phyloP scores from a whole-genome alignment of 352 stramenopile species.

The Globisporangium emineosum region DNA sequence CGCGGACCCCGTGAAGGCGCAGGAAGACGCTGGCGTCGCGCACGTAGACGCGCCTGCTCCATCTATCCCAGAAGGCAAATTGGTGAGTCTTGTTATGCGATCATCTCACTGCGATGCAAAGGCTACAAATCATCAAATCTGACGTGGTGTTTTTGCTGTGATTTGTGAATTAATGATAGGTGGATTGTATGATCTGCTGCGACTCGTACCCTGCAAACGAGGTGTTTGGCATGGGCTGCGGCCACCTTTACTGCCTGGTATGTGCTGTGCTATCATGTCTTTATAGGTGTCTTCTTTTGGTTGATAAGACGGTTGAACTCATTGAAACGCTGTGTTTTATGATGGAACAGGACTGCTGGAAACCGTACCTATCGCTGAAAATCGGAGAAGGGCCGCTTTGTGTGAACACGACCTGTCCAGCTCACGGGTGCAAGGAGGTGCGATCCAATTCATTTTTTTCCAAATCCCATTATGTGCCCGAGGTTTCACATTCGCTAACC shows the following conservation, averaged over 20 bases:
- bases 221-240: conserved; percentile 94
- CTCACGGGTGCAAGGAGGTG: conserved; percentile 94
- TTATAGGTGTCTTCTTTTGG: not conserved
- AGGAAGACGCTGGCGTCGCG: conserved; percentile 54
- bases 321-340: not conserved
- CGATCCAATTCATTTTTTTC: not conserved
- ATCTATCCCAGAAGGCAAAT: conserved; percentile 30
- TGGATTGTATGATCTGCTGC: conserved; percentile 94
- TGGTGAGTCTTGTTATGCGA: conserved; percentile 29
- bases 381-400: conserved; percentile 92
- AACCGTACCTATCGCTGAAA: conserved; percentile 82
- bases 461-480: not conserved
- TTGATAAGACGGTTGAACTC: not conserved
- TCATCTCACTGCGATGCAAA: not conserved
- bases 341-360: conserved; percentile 71
- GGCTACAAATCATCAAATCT: not conserved
- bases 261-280: conserved; percentile 33
- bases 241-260: conserved; percentile 95
- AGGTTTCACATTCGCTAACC: not conserved
- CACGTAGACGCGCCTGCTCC: conserved; percentile 41
- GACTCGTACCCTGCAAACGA: conserved; percentile 79
- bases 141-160: not conserved
- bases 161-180: conserved; percentile 23
- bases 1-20: conserved; percentile 53
- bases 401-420: conserved; percentile 93